Evolutionary conservation across 805 yeast species (phyloP).

Genomic region (Candida peoriensis): DNA sequence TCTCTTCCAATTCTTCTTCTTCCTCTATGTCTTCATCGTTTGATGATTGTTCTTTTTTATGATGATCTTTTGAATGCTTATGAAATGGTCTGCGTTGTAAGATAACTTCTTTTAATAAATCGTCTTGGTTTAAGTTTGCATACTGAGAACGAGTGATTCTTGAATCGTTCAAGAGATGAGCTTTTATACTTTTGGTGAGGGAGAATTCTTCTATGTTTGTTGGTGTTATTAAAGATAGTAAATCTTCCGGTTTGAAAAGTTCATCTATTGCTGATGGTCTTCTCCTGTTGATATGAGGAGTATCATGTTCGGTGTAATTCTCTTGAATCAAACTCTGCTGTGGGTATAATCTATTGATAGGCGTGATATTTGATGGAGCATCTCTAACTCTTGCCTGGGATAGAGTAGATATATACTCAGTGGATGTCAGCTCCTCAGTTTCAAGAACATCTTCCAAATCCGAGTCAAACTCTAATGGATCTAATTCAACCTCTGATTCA

Average conservation of each 20-base stretch:
- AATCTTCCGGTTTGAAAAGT: constrained; percentile 15
- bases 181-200: constrained; percentile 8
- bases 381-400: constrained; percentile 9
- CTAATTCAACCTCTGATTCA: constrained; percentile 23
- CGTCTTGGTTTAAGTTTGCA: constrained; percentile 25
- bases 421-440: no score
- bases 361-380: no score
- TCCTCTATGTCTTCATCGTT: not conserved
- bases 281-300: no score
- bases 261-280: constrained; percentile 12
- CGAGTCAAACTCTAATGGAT: constrained; percentile 29
- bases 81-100: constrained; percentile 20
- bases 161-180: constrained; percentile 19
- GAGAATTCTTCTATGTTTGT: constrained; percentile 19
- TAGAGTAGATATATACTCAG: constrained; percentile 11
- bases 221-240: constrained; percentile 27
- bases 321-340: not conserved
- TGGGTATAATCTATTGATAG: not conserved
- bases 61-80: constrained; percentile 23
- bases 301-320: not conserved
- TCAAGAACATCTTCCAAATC: constrained; percentile 24
- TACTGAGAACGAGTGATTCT: constrained; percentile 33
- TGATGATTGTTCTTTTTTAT: no score
- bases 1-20: constrained; percentile 22
- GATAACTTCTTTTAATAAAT: constrained; percentile 25